Evolutionary conservation across 805 yeast species (phyloP), one percentile per base, ranked within the genome.

Genomic region (Candida quercuum): DNA sequence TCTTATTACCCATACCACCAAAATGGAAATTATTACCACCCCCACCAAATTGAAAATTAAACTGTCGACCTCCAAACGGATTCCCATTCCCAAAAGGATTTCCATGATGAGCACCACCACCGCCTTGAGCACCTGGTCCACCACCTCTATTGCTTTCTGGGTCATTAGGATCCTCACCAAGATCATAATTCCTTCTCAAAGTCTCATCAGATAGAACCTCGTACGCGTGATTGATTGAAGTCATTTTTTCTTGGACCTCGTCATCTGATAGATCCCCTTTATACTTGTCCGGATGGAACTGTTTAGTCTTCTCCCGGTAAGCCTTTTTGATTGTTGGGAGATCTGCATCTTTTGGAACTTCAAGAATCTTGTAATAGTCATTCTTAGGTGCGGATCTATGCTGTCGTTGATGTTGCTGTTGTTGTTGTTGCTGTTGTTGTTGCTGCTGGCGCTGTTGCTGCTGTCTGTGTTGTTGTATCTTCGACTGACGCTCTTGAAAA

Each of bases 211-310:
- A 74, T 26, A 91, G 67, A 2, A 82, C 80, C 56, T 88, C 97
- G 59, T 93, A 88, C 0, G 98, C 98, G 54, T 84, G 86, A 60
- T 91, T 93, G 45, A 91, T 85, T 38, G 82, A 89, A 33, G 94
- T 87, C 89, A 91, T 93, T 51, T 84, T 86, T 35, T 67, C 67
- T 59, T 87, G 95, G 26, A 83, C 81, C 41, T 82, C 74, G 23
- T 79, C 86, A 21, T 75, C 71, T 8, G 79, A 67, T 42, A 82
- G 57, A 27, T 81, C 86, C 25, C 78, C 80, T 51, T 78, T 78
- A 55, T 85, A 81, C 58, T 91, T 93, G 61, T 91, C 99, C 0
- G 99, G 99, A 56, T 91, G 99, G 58, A 73, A 86, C 54, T 78
- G 78, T 52, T 82, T 81, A 25, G 93, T 82, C 52, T 81, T 74